Evolutionary conservation across 2,329 filamentous ascomycete genomes (phyloP), one percentile per base, ranked within the genome.

Genomic region (Trichophyton verrucosum): DNA sequence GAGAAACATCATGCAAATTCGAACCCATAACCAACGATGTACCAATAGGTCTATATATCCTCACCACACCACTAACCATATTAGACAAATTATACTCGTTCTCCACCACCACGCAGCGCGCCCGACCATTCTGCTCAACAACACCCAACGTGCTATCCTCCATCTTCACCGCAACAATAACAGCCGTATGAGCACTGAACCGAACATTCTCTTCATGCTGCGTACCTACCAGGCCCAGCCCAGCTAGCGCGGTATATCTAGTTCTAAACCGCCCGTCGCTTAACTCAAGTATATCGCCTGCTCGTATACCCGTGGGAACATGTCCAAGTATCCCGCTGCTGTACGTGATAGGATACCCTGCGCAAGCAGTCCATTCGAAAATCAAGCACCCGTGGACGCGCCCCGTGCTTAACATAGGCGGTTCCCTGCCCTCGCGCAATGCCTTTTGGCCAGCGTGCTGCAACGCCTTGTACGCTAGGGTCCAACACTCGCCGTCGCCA

Each of bases 401-500:
- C 3, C 68, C 65, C 61, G 70, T 69, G 8, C 68, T 70, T 15
- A 65, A 38, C 68, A 74, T 70, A 44, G 67, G 68, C 6, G 68
- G 66, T 60, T 72, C 70, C 38, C 66, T 61, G 9, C 66, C 68
- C 3, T 62, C 60, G 2, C 63, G 61, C 47, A 64, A 66, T 3
- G 62, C 63, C 63, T 17, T 27, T 20, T 59, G 58, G 3, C 67
- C 67, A 20, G 72, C 61, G 3, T 66, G 66, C 40, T 66, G 61
- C 2, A 73, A 64, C 2, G 67, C 72, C 40, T 70, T 64, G 38
- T 69, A 65, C 5, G 72, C 71, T 15, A 75, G 65, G 3, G 72
- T 73, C 72, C 73, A 75, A 60, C 73, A 75, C 60, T 74, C 71
- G 3, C 73, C 72, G 61, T 74, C 68, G 9, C 72, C 73, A 2